Evolutionary conservation across 345 rosid genomes (phyloP), one percentile per base, ranked within the genome.

Genomic region (Lumnitzera littorea): DNA sequence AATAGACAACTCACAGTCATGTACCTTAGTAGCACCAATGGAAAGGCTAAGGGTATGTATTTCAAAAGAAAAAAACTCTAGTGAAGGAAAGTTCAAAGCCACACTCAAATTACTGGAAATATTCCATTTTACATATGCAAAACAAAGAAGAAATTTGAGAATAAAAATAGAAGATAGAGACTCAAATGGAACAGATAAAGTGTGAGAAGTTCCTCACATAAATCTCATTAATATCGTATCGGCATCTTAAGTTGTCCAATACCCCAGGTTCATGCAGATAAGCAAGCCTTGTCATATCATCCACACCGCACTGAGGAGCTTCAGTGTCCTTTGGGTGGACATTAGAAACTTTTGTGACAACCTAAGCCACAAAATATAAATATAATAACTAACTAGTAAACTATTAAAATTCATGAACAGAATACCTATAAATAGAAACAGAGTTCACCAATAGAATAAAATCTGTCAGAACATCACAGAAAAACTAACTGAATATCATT

Each of bases 201-300:
- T 14, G 59, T n/a, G 48, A 16, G 49, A 15, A 24, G 56, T 57
- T 70, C 76, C 97, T 79, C 78, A 94, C 99, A 80, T 94, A 94
- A 66, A 94, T 94, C 76, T 90, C 99, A 76, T 84, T 83, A 24
- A 80, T 70, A 66, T 86, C 85, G 71, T 73, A 94, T 68, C 99
- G 81, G 31, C 77, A 50, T 70, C 73, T 76, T 53, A 94, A 82
- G 78, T 94, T 94, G 67, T 79, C 82, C 61, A 94, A 75, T 69
- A 94, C 92, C 68, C 99, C 99, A 46, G 99, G 97, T 76, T 90
- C 99, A 64, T 94, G 99, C 62, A 94, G 69, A 83, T 94, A 88
- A 48, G 99, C 86, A 62, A 94, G 84, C 81, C 77, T 94, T 56
- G 95, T 90, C 99, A 94, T 90, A 76, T 94, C 99, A 59, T 94